phyloP scores from a whole-genome alignment of 495 filamentous ascomycete genomes.

The Tuber umbilicatum region DNA sequence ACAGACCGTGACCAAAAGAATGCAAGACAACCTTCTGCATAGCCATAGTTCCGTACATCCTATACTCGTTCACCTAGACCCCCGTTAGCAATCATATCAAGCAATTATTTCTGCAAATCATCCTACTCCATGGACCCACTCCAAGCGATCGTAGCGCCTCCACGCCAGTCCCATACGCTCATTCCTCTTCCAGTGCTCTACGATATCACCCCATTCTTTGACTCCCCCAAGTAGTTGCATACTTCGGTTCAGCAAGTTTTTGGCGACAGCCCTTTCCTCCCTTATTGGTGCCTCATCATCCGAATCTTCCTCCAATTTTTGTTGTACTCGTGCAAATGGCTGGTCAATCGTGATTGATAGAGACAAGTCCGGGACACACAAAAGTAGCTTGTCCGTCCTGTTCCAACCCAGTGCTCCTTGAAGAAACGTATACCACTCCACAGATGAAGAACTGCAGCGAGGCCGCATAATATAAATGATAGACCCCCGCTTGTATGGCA shows the following conservation, averaged over 20 bases:
- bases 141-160: constrained; percentile 68
- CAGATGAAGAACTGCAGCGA: constrained; percentile 57
- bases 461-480: constrained; percentile 63
- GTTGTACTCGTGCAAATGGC: constrained; percentile 56
- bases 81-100: constrained; percentile 8
- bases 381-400: constrained; percentile 54
- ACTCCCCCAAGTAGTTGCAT: constrained; percentile 55
- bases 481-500: constrained; percentile 52
- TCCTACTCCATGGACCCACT: constrained; percentile 60
- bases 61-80: constrained; percentile 52
- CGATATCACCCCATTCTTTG: constrained; percentile 58
- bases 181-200: constrained; percentile 55
- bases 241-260: constrained; percentile 53
- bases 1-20: neutral
- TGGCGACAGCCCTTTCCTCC: constrained; percentile 52
- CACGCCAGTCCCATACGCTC: constrained; percentile 67
- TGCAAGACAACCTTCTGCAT: constrained; percentile 52
- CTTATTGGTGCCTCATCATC: constrained; percentile 48
- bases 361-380: constrained; percentile 63
- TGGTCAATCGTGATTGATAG: constrained; percentile 57
- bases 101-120: neutral
- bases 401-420: constrained; percentile 56
- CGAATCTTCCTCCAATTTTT: constrained; percentile 44
- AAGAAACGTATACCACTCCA: constrained; percentile 73
- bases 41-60: constrained; percentile 68